phyloP scores from a whole-genome alignment of 371 early-diverging fungal genomes.

The Mucor circinelloides region DNA sequence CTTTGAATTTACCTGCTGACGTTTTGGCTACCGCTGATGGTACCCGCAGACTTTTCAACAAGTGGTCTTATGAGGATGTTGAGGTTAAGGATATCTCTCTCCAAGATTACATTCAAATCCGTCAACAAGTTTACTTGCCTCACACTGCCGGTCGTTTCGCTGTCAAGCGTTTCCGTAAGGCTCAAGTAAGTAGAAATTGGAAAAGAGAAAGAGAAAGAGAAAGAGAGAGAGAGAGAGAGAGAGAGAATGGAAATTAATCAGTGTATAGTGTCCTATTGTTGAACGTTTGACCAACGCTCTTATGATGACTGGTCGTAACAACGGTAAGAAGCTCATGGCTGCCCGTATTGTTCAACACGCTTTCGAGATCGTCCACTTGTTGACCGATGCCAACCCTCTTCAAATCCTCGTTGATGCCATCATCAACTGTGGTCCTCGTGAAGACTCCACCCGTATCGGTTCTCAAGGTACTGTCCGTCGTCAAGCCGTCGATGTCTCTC shows the following conservation, averaged over 20 bases:
- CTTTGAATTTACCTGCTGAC: constrained; percentile 69
- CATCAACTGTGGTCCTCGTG: constrained; percentile 99
- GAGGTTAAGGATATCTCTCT: constrained; percentile 96
- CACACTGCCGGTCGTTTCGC: constrained; percentile 99
- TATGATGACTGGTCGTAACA: constrained; percentile 99
- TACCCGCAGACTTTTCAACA: constrained; percentile 85
- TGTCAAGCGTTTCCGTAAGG: constrained; percentile 98
- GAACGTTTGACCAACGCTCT: constrained; percentile 99
- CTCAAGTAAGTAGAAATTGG: constrained; percentile 66
- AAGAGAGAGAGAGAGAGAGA: too few species aligned
- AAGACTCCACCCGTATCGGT: constrained; percentile 99
- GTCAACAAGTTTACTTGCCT: constrained; percentile 94
- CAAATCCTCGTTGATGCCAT: constrained; percentile 99
- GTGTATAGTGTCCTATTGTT: constrained; percentile 94
- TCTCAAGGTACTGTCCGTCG: constrained; percentile 99
- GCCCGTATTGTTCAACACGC: constrained; percentile 99
- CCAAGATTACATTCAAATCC: constrained; percentile 94
- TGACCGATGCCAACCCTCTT: constrained; percentile 99
- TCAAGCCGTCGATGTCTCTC: constrained; percentile 99
- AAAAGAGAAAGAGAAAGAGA: too few species aligned
- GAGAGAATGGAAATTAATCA: too few species aligned
- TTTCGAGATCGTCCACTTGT: constrained; percentile 98
- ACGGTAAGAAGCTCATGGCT: constrained; percentile 99
- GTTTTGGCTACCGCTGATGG: constrained; percentile 63
- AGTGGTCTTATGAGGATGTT: constrained; percentile 95